Evolutionary conservation across 768 basidiomycete species (phyloP).

Genomic region (Lyophyllum shimeji): DNA sequence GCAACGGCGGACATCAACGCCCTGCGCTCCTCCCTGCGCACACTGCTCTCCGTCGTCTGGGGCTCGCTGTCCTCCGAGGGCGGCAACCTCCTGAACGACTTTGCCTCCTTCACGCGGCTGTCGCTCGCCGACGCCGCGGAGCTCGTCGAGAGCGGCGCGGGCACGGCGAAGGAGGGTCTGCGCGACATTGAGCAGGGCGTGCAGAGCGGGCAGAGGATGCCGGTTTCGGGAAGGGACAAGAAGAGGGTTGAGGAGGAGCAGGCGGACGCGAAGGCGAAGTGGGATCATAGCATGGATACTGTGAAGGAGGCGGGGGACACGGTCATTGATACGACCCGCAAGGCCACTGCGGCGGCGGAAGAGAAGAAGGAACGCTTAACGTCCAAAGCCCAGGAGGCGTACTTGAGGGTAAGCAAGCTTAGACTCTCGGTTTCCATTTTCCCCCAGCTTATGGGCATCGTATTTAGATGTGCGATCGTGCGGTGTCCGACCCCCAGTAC

Average conservation of each 20-base stretch:
- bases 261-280: conserved; percentile 53
- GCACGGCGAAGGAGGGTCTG: conserved; percentile 49
- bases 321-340: conserved; percentile 55
- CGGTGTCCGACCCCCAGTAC: conserved; percentile 61
- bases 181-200: conserved; percentile 58
- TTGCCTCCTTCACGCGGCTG: conserved; percentile 63
- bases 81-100: conserved; percentile 53
- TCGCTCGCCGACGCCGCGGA: conserved; percentile 69
- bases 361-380: conserved; percentile 44
- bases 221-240: conserved; percentile 47
- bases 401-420: conserved; percentile 41
- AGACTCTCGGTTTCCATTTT: neutral
- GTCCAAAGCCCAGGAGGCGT: conserved; percentile 47
- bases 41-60: conserved; percentile 53
- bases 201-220: conserved; percentile 54
- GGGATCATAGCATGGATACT: conserved; percentile 68
- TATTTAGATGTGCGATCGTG: conserved; percentile 61
- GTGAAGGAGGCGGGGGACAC: conserved; percentile 56
- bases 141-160: conserved; percentile 51
- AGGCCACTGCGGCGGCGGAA: conserved; percentile 37
- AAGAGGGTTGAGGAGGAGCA: no score
- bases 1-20: conserved; percentile 49
- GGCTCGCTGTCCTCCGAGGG: conserved; percentile 53
- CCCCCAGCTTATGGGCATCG: neutral
- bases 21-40: conserved; percentile 49